phyloP scores from a whole-genome alignment of 352 stramenopile genomes.

The Achlya hypogyna region DNA sequence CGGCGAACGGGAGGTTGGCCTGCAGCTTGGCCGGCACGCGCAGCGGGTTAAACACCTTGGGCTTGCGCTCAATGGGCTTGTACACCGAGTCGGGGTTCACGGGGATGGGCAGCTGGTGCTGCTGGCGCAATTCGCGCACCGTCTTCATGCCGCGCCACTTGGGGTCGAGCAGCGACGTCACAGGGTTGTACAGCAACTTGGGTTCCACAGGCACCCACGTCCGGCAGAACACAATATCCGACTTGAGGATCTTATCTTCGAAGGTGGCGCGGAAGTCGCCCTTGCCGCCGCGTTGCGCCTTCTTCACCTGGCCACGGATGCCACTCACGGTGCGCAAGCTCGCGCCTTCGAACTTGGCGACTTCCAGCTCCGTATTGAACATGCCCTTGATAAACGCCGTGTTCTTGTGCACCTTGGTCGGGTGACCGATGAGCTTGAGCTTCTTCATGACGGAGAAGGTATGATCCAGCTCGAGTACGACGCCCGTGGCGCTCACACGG shows the following conservation, averaged over 20 bases:
- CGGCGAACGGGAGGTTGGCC: conserved; percentile 92
- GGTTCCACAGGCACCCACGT: conserved; percentile 98
- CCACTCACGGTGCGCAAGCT: conserved; percentile 97
- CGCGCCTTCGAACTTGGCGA: conserved; percentile 96
- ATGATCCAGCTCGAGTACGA: conserved; percentile 95
- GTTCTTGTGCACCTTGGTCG: conserved; percentile 98
- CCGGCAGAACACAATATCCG: conserved; percentile 98
- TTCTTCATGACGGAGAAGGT: conserved; percentile 99
- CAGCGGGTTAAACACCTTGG: conserved; percentile 89
- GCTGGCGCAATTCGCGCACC: conserved; percentile 91
- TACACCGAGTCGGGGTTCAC: conserved; percentile 98
- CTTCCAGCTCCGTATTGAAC: conserved; percentile 94
- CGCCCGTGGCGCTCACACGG: conserved; percentile 95
- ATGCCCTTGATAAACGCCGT: conserved; percentile 98
- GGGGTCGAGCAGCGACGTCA: conserved; percentile 76
- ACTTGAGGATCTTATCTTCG: conserved; percentile 99
- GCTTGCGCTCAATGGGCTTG: conserved; percentile 94
- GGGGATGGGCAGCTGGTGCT: conserved; percentile 90
- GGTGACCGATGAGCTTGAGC: conserved; percentile 98
- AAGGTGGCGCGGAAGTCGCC: conserved; percentile 98
- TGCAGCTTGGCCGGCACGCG: conserved; percentile 97
- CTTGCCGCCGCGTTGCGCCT: conserved; percentile 86
- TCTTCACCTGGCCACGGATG: conserved; percentile 97
- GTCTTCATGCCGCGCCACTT: conserved; percentile 86
- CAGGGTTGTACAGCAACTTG: conserved; percentile 98